Conservation (phyloP, 2,329 filamentous ascomycete genomes). For the Arthrobotrys megalospora region DNA sequence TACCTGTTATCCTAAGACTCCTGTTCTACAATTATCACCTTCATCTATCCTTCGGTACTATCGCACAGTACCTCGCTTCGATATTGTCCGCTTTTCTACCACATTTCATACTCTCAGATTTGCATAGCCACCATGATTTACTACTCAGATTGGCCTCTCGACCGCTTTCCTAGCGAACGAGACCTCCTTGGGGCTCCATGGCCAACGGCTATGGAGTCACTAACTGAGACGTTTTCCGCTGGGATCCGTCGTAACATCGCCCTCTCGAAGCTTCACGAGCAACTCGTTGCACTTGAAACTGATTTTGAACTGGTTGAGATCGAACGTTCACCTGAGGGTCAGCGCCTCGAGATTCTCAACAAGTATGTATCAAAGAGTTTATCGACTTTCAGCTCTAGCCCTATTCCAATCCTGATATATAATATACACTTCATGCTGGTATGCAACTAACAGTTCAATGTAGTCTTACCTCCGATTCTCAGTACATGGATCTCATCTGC, state of each 20-base stretch:
- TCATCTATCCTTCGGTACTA: no score
- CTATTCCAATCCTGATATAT: not conserved
- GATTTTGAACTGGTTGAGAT: not conserved
- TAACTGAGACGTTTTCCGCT: not conserved
- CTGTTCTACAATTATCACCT: no score
- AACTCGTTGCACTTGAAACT: not conserved
- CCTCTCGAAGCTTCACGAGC: not conserved
- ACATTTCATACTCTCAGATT: no score
- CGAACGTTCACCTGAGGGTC: not conserved
- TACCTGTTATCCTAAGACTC: no score
- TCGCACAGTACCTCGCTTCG: no score
- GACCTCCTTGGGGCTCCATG: not conserved
- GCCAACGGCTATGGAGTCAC: not conserved
- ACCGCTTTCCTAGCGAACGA: no score
- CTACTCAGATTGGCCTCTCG: not conserved
- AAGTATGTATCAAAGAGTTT: not conserved
- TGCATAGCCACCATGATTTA: no score
- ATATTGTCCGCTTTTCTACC: no score
- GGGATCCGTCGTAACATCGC: not conserved
- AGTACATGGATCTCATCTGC: not conserved
- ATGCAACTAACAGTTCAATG: not conserved
- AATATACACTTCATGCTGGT: not conserved
- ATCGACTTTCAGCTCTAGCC: not conserved
- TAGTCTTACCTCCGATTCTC: not conserved
- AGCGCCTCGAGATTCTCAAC: not conserved